Percentiles rank a stretch among this genome's conserved stretches.
Evolutionary conservation across 306 rosid genomes (phyloP).

Genomic region (Ormosia emarginata): DNA sequence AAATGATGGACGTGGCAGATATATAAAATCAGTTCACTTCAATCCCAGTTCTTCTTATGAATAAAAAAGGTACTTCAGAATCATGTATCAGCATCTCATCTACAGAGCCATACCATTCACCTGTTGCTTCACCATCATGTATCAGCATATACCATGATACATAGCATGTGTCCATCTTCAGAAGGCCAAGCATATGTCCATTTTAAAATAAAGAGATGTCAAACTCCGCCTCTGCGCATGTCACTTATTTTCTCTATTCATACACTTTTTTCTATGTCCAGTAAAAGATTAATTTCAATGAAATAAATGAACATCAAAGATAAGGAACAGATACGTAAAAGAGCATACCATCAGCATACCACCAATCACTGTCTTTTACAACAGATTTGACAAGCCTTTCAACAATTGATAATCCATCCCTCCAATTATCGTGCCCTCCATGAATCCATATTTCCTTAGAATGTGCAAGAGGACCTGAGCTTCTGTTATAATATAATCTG

Average conservation of each 20-base stretch:
- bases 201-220: background rate
- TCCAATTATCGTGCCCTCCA: constrained; percentile 88
- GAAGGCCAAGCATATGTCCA: background rate
- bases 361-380: constrained; percentile 67
- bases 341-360: constrained; percentile 85
- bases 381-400: constrained; percentile 57
- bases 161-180: background rate
- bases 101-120: background rate
- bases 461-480: constrained; percentile 79
- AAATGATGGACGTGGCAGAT: background rate
- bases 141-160: constrained; percentile 6
- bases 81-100: background rate
- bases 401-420: constrained; percentile 56
- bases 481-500: constrained; percentile 67
- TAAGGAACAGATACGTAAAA: background rate
- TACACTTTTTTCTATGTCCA: background rate
- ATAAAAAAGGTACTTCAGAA: background rate
- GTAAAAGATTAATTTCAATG: background rate
- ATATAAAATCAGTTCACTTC: background rate
- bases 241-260: background rate
- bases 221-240: constrained; percentile 4
- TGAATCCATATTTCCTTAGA: constrained; percentile 86
- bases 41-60: background rate
- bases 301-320: constrained; percentile 20
- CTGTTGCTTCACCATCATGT: background rate